Evolutionary conservation across 2,329 filamentous ascomycete species (phyloP), one percentile per base, ranked within the genome.

Genomic region (Madurella fahalii): DNA sequence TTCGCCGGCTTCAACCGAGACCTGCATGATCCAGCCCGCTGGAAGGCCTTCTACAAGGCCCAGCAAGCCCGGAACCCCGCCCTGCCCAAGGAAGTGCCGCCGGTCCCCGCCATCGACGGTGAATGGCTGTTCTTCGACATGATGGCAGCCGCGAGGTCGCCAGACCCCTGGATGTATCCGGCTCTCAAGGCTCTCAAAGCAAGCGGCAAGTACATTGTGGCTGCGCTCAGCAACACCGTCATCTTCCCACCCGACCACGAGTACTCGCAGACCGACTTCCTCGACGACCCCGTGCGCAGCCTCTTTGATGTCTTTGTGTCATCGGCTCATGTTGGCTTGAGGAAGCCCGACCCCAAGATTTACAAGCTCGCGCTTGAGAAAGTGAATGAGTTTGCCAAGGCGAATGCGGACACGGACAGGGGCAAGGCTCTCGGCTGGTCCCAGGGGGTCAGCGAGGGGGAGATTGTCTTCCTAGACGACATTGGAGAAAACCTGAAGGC

Each of bases 401-500:
- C 74, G 20, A 83, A 82, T 46, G 73, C 74, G 2, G 52, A 61
- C 2, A 71, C 72, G 15, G 63, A 67, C 39, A 68, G 73, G 58
- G 76, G 73, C 0, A 62, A 61, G 58, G 62, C 59, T 9, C 61
- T 71, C 37, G 77, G 77, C 4, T 80, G 79, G 75, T 70, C 69
- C 15, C 71, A 73, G 5, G 74, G 78, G 0, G 75, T 95, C 9
- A 69, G 73, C 53, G 73, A 86, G 0, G 74, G 74, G 0, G 90
- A 96, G 52, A 76, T 96, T 43, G 72, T 95, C 4, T 99, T 99
- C 68, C 72, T 96, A 47, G 94, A 96, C 68, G 92, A 96, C 64
- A 96, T 99, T 68, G 94, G 94, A 1, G 85, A 92, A 71, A 99
- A 99, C 68, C 71, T 97, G 54, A 94, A 92, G 75, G 86, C 80